Evolutionary conservation across 1,284 basidiomycete genomes (phyloP), one percentile per base, ranked within the genome.

Genomic region (Rhodofomes roseus): DNA sequence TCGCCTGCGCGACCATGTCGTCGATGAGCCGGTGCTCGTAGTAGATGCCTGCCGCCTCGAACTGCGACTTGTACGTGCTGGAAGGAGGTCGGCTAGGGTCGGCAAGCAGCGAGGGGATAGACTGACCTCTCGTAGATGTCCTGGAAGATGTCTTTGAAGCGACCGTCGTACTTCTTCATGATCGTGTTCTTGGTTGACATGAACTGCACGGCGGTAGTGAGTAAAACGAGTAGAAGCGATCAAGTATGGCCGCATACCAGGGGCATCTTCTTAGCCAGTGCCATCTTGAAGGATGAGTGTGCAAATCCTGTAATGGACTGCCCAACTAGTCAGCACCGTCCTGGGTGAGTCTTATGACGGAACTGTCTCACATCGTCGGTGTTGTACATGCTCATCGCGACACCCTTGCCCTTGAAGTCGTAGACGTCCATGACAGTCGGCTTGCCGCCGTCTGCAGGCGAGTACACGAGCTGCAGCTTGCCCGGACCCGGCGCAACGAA

Each of bases 181-280:
- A 97, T 97, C 25, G 95, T 97, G 80, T 97, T 96, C 81, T 97
- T 97, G 44, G 95, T 97, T n/a, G 93, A 95, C 90, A 97, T 87
- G 83, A 95, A 97, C 85, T 85, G 68, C n/a, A 37, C 18, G 5
- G 25, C 7, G 18, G 20, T 51, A 57, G 36, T 25, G 27, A 25
- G 29, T 8, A n/a, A 27, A 29, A 23, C 18, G 6, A 5, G 4
- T 4, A 14, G 22, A 16, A n/a, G n/a, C 6, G 43, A 18, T 16
- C 20, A 52, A 23, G 8, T 6, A n/a, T 50, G 51, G 1, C 73
- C 12, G 14, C 83, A 58, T 66, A 90, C 88, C 64, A 97, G 77
- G 53, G 94, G 90, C 84, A 98, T 89, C 78, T 95, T 93, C 87
- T 98, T 98, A 46, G 84, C 75, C 60, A 98, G 75, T n/a, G 95